Conservation (phyloP, 2,329 filamentous ascomycete genomes). For the Pyrenochaeta sp. region DNA sequence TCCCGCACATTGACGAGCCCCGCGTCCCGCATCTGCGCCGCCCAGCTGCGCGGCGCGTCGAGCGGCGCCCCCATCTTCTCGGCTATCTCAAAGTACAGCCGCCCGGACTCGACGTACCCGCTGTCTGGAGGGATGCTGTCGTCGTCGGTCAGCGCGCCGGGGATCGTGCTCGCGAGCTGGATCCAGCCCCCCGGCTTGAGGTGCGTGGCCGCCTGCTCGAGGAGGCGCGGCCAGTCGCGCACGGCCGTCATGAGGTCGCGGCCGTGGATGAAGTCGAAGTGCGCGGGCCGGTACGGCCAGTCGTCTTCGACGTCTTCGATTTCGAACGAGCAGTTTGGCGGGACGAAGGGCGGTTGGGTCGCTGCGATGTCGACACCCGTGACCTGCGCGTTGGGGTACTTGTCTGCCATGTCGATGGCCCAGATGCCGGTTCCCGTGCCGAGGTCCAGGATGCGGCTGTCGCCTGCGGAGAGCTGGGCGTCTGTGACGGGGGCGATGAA, state of each 20-base stretch:
- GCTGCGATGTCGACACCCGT: conserved; percentile 47
- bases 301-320: conserved; percentile 50
- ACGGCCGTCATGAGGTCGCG: conserved; percentile 42
- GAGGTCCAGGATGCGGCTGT: conserved; percentile 25
- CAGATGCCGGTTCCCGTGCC: conserved; percentile 32
- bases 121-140: conserved; percentile 26
- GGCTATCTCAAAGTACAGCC: conserved; percentile 28
- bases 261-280: conserved; percentile 42
- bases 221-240: conserved; percentile 38
- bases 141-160: conserved; percentile 25
- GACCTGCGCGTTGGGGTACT: conserved; percentile 19
- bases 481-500: conserved; percentile 24
- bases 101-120: conserved; percentile 25
- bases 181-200: conserved; percentile 48
- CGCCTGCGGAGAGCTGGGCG: conserved; percentile 6
- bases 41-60: conserved; percentile 38
- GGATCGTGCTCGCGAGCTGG: conserved; percentile 35
- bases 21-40: conserved; percentile 41
- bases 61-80: conserved; percentile 43
- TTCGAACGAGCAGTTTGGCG: conserved; percentile 49
- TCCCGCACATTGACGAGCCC: conserved; percentile 56
- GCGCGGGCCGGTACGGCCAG: conserved; percentile 42
- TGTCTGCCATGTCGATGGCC: conserved; percentile 35
- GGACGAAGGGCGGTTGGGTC: conserved; percentile 48
- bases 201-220: conserved; percentile 40